phyloP scores from a whole-genome alignment of 2,329 filamentous ascomycete genomes.

The Cyphellophora attinorum region DNA sequence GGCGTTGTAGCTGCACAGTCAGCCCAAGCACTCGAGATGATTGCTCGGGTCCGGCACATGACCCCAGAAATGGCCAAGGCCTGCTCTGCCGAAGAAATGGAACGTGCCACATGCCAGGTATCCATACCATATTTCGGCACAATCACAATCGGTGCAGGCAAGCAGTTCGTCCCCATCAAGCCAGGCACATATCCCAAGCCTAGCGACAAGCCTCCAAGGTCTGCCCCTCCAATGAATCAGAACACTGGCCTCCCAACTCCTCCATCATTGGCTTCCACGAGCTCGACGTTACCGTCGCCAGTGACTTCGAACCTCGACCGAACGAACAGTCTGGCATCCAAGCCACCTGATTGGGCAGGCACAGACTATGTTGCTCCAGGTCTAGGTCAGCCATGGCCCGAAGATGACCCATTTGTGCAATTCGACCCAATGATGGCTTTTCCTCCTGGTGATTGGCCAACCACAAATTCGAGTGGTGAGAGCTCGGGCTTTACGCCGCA shows the following conservation, averaged over 20 bases:
- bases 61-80: constrained; percentile 11
- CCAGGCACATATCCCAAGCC: constrained; percentile 11
- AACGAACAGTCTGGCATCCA: constrained; percentile 3
- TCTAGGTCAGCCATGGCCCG: constrained; percentile 11
- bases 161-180: constrained; percentile 21
- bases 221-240: constrained; percentile 1
- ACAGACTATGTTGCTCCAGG: constrained; percentile 10
- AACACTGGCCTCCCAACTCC: constrained; percentile 18
- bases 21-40: constrained; percentile 29
- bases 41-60: constrained; percentile 21
- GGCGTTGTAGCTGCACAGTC: constrained; percentile 36
- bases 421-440: constrained; percentile 21
- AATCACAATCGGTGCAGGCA: constrained; percentile 26
- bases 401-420: constrained; percentile 18
- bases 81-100: not conserved
- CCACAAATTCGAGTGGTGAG: constrained; percentile 5
- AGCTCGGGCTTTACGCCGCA: constrained; percentile 12
- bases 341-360: constrained; percentile 8
- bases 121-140: constrained; percentile 39
- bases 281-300: constrained; percentile 15
- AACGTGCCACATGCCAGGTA: constrained; percentile 25
- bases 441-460: constrained; percentile 12
- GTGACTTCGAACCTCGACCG: constrained; percentile 11
- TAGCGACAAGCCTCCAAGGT: not conserved
- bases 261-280: constrained; percentile 10